Evolutionary conservation across 768 basidiomycete species (phyloP), one percentile per base, ranked within the genome.

Genomic region (Suillus spraguei): DNA sequence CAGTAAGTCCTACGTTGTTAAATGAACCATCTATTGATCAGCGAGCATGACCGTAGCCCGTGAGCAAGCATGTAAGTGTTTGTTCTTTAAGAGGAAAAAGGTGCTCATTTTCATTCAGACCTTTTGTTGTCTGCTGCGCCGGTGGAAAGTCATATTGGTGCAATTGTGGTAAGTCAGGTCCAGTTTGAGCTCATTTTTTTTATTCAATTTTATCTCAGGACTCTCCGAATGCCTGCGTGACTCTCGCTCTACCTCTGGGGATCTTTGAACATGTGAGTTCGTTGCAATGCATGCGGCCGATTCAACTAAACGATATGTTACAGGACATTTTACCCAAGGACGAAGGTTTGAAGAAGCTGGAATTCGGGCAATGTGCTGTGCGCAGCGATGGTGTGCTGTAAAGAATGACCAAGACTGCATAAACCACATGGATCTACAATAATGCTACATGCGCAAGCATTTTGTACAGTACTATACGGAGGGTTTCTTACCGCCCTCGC

Each of bases 171-270:
- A 74, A 55, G 84, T 77, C 8, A 4, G 14, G 32, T 16, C 14
- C 35, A 33, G 11, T 24, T 39, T 49, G 55, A 63, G 3, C 55
- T 63, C 8, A 41, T 11, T 32, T 5, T n/a, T 32, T 14, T 2
- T 10, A 17, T 38, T 28, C 9, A 32, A 5, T 44, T 62, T 55
- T 20, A 38, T 8, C 47, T 64, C 59, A 87, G 87, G 89, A 90
- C 72, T 89, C 88, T 5, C 90, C 90, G 2, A 92, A 92, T 67
- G 90, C 90, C 2, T 90, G 89, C 67, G 88, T 91, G 6, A 91
- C 89, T 0, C 75, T 93, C 24, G 90, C 83, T 0, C 79, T 93
- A 2, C 91, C 91, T 5, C 80, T 88, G n/a, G 90, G 85, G 3
- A 93, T 93, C 64, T 93, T 93, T 68, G 87, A 90, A 47, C 81